Evolutionary conservation across 257 asterid species (phyloP).

Genomic region (Solanum clarkiae): DNA sequence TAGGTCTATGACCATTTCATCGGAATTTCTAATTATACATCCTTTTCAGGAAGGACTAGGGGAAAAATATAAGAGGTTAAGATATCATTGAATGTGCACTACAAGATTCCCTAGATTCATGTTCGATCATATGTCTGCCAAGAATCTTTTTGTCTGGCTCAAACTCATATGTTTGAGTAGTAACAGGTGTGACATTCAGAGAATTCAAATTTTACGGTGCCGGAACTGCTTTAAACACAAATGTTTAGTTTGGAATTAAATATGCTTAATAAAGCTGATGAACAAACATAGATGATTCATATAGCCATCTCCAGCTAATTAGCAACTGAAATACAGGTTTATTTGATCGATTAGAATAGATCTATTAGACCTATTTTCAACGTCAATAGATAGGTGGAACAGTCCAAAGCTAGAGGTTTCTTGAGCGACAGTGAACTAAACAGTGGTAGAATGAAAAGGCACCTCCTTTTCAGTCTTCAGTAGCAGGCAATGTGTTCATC

Average conservation of each 20-base stretch:
- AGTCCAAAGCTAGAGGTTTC: background rate
- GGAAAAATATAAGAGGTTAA: background rate
- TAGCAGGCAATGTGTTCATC: background rate
- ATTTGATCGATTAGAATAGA: background rate
- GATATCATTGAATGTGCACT: background rate
- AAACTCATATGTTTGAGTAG: background rate
- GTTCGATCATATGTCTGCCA: background rate
- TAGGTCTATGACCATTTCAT: background rate
- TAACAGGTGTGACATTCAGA: background rate
- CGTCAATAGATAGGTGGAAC: background rate
- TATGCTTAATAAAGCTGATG: background rate
- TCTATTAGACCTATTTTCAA: background rate
- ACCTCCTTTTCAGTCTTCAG: background rate
- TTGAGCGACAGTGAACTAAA: background rate
- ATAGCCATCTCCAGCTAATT: background rate
- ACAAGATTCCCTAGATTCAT: background rate
- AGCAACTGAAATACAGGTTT: background rate
- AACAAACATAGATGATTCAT: background rate
- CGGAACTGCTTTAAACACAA: background rate
- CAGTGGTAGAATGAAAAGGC: background rate
- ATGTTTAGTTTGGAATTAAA: background rate
- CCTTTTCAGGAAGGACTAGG: background rate
- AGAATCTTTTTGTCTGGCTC: background rate
- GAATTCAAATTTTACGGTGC: background rate
- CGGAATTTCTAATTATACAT: background rate